A percentile compares a stretch with the other conserved stretches of the same genome.
phyloP scores from a whole-genome alignment of 768 basidiomycete species.

The Gloeostereum incarnatum region DNA sequence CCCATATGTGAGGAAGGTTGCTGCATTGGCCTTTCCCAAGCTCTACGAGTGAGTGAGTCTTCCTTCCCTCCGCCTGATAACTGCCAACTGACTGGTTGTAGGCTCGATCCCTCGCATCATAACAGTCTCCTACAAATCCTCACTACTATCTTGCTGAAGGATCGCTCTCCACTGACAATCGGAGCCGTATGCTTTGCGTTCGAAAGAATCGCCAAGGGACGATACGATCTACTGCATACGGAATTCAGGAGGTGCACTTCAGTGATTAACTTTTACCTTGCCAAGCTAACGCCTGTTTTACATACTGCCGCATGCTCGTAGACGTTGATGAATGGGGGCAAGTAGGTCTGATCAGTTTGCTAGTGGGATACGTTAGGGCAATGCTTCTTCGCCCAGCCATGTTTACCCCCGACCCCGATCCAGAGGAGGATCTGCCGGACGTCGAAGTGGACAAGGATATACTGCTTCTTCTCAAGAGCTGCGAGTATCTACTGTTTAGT shows the following conservation, averaged over 20 bases:
- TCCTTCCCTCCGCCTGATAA: neutral
- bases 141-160: conserved; percentile 50
- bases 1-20: conserved; percentile 91
- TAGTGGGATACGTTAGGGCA: conserved; percentile 72
- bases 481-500: conserved; percentile 76
- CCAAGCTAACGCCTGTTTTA: too few relatives aligned
- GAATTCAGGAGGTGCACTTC: conserved; percentile 85
- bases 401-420: conserved; percentile 25
- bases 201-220: conserved; percentile 75
- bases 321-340: conserved; percentile 99
- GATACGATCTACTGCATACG: conserved; percentile 79
- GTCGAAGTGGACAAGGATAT: conserved; percentile 75
- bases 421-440: too few relatives aligned
- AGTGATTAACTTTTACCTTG: too few relatives aligned
- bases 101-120: conserved; percentile 67
- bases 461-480: conserved; percentile 58
- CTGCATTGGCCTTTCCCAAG: conserved; percentile 84
- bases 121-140: conserved; percentile 63
- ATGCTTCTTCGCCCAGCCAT: conserved; percentile 66
- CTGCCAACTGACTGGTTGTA: conserved; percentile 28
- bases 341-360: conserved; percentile 64
- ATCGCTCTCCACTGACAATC: conserved; percentile 79
- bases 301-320: conserved; percentile 71
- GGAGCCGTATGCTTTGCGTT: conserved; percentile 85
- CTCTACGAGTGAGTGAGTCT: conserved; percentile 51